These are phyloP conservation scores for Xerocomus amazonicus DNA, from an alignment of 1,284 basidiomycete genomes.

Conservation along the genomic window DNA sequence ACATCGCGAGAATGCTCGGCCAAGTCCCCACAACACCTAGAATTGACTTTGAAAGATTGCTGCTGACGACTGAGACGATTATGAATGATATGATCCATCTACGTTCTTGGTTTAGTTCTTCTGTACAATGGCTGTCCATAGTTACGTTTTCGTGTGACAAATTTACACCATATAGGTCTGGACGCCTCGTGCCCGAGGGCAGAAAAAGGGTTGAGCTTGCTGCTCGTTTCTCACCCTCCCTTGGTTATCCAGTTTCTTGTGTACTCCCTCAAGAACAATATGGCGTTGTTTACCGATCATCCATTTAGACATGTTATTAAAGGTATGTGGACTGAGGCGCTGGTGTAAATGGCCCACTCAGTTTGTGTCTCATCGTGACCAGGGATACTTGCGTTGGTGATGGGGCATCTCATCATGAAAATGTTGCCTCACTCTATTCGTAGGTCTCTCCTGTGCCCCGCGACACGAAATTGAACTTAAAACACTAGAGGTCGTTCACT, in stretches of 20 bases:
- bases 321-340: conserved; percentile 18
- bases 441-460: conserved; percentile 29
- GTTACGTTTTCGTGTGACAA: conserved; percentile 13
- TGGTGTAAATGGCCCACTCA: not conserved
- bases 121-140: conserved; percentile 12
- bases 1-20: not conserved
- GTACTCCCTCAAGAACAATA: conserved; percentile 18
- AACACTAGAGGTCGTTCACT: conserved; percentile 56
- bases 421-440: conserved; percentile 42
- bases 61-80: conserved; percentile 6
- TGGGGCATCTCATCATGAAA: conserved; percentile 34
- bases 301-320: conserved; percentile 32
- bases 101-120: conserved; percentile 4
- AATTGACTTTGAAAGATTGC: conserved; percentile 8
- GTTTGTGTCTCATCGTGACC: conserved; percentile 14
- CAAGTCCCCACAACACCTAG: not conserved
- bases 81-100: conserved; percentile 10
- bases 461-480: conserved; percentile 5
- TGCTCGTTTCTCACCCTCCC: conserved; percentile 27
- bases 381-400: conserved; percentile 31
- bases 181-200: conserved; percentile 28
- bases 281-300: conserved; percentile 33
- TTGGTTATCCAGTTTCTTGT: conserved; percentile 17
- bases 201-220: conserved; percentile 21
- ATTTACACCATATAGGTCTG: conserved; percentile 8